Conservation (phyloP, 2,329 filamentous ascomycete species). For the Colletotrichum kahawae region DNA sequence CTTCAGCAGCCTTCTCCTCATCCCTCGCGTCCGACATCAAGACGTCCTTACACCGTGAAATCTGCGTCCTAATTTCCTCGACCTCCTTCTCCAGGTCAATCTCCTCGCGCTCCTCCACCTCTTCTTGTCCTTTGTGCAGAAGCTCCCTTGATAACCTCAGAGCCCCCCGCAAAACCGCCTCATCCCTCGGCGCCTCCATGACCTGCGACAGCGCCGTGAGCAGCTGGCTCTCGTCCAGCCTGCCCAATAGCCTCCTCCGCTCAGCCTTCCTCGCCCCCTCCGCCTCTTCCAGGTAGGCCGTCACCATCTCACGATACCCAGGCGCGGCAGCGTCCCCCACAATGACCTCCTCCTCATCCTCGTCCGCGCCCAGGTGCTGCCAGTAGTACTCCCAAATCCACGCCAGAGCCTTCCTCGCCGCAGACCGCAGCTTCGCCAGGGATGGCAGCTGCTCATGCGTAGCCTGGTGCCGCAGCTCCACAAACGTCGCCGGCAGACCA, state of each 20-base stretch:
- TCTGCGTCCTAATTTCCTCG: slow-evolving; percentile 25
- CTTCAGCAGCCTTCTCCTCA: not conserved
- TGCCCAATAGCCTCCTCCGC: slow-evolving; percentile 35
- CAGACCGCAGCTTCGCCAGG: slow-evolving; percentile 72
- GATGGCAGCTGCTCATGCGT: slow-evolving; percentile 88
- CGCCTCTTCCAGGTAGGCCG: slow-evolving; percentile 42
- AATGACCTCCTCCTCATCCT: not conserved
- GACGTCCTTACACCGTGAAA: slow-evolving; percentile 13
- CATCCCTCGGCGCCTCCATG: slow-evolving; percentile 44
- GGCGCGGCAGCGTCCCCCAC: slow-evolving; percentile 2
- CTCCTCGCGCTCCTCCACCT: not conserved
- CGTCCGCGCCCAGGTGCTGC: slow-evolving; percentile 52
- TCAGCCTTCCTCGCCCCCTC: slow-evolving; percentile 30
- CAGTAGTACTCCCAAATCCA: slow-evolving; percentile 96
- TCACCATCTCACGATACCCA: slow-evolving; percentile 39
- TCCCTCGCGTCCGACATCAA: slow-evolving; percentile 6
- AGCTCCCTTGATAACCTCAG: slow-evolving; percentile 49
- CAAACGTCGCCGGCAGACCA: slow-evolving; percentile 77
- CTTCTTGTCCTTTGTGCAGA: slow-evolving; percentile 29
- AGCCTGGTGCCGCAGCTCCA: slow-evolving; percentile 87
- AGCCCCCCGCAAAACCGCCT: slow-evolving; percentile 47
- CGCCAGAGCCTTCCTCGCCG: slow-evolving; percentile 70
- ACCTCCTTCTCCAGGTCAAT: slow-evolving; percentile 25
- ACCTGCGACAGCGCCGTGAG: slow-evolving; percentile 44
- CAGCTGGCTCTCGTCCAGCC: slow-evolving; percentile 41